phyloP scores from a whole-genome alignment of 2,329 filamentous ascomycete species.

The Corynespora cassiicola region DNA sequence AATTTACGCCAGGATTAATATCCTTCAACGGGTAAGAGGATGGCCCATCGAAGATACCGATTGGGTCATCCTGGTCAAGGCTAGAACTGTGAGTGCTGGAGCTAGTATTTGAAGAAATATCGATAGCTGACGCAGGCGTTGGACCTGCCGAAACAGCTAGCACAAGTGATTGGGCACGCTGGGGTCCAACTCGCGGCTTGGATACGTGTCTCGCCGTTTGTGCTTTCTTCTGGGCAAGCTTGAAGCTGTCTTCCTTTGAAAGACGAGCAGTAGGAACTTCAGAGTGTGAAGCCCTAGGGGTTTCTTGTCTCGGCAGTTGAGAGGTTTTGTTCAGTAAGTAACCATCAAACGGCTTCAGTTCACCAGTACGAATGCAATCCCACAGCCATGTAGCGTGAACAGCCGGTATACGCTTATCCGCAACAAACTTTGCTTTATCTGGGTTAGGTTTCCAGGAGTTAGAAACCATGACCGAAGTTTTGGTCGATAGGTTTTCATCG shows the following conservation, averaged over 20 bases:
- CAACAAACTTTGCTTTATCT: conserved; percentile 81
- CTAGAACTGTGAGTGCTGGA: conserved; percentile 12
- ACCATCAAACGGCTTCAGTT: conserved; percentile 55
- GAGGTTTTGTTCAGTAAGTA: conserved; percentile 38
- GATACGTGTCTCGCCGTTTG: conserved; percentile 18
- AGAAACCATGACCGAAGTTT: conserved; percentile 80
- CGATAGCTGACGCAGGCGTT: conserved; percentile 26
- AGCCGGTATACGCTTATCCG: conserved; percentile 79
- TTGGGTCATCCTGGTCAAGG: conserved; percentile 17
- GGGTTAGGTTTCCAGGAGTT: conserved; percentile 62
- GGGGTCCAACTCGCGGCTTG: conserved; percentile 20
- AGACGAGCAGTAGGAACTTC: conserved; percentile 26
- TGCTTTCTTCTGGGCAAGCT: conserved; percentile 25
- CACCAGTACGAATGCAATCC: conserved; percentile 70
- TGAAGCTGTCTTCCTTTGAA: conserved; percentile 27
- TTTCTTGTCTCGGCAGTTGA: conserved; percentile 20
- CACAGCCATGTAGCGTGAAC: conserved; percentile 85
- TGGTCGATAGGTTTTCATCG: conserved; percentile 75
- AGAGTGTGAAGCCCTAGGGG: conserved; percentile 15
- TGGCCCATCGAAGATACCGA: conserved; percentile 25
- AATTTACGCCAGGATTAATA: conserved; percentile 33
- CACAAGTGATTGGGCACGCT: conserved; percentile 28
- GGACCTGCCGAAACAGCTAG: conserved; percentile 27
- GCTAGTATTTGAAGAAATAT: conserved; percentile 17
- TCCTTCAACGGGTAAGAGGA: conserved; percentile 35